These are phyloP conservation scores for Raffaelea arxii DNA, from an alignment of 2,329 filamentous ascomycete species.

Conservation along the genomic window DNA sequence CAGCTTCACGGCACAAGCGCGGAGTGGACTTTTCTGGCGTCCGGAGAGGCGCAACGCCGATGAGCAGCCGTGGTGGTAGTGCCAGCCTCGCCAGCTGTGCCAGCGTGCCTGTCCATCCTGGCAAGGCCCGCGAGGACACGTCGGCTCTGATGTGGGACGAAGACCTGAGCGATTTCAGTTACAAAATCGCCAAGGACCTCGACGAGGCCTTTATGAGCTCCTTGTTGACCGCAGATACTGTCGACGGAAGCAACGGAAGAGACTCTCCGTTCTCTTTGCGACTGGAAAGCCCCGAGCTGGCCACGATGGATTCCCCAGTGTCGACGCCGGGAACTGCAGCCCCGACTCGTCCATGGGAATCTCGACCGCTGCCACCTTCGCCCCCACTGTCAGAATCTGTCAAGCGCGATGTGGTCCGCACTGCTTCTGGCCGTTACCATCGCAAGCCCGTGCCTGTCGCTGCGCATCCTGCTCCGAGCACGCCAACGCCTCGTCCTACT, in stretches of 20 bases:
- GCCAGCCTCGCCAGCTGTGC: constrained; percentile 1
- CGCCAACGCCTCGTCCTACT: too few species aligned
- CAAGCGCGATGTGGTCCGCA: constrained; percentile 15
- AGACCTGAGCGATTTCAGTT: constrained; percentile 75
- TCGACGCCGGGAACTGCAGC: neutral
- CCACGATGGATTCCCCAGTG: constrained; percentile 1
- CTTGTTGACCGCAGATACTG: constrained; percentile 23
- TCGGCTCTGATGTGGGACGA: constrained; percentile 43
- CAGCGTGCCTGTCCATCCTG: too few species aligned
- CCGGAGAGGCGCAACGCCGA: constrained; percentile 30
- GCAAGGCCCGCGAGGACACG: constrained; percentile 3
- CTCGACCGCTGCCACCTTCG: constrained; percentile 39
- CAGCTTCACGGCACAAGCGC: constrained; percentile 37
- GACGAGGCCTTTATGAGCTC: constrained; percentile 83
- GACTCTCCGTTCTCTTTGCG: constrained; percentile 33
- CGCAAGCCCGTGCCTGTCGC: too few species aligned
- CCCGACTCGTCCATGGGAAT: constrained; percentile 27
- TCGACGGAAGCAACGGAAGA: constrained; percentile 17
- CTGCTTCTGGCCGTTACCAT: constrained; percentile 8
- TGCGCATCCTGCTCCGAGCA: too few species aligned
- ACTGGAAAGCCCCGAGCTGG: constrained; percentile 21
- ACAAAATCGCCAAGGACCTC: constrained; percentile 78
- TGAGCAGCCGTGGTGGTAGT: constrained; percentile 7
- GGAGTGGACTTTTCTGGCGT: constrained; percentile 45
- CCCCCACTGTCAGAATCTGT: constrained; percentile 24